These are phyloP conservation scores for Ceratorhiza oryzae-sativae DNA, from an alignment of 1,284 basidiomycete genomes.

Conservation along the genomic window DNA sequence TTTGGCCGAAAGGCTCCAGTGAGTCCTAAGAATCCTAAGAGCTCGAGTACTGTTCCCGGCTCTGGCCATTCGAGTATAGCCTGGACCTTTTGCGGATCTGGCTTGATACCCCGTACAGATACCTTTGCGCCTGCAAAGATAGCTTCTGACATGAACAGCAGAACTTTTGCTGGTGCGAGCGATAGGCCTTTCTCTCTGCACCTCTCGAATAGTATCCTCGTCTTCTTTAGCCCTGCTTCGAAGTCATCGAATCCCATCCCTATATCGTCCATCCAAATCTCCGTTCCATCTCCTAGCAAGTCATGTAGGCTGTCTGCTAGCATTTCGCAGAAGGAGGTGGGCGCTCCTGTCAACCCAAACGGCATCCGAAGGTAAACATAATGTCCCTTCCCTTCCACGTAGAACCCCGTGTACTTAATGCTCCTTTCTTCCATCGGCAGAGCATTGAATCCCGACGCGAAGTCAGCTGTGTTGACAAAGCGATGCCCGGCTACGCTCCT, in stretches of 20 bases:
- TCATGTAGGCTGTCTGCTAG: constrained; percentile 52
- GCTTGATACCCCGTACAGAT: constrained; percentile 48
- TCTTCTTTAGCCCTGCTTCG: constrained; percentile 44
- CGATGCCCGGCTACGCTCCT: constrained; percentile 49
- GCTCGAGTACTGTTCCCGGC: constrained; percentile 48
- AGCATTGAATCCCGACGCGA: constrained; percentile 54
- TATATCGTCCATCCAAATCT: constrained; percentile 54
- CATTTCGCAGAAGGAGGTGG: constrained; percentile 53
- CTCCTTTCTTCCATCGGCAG: constrained; percentile 46
- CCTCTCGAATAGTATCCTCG: constrained; percentile 42
- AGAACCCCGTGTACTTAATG: constrained; percentile 52
- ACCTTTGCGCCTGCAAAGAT: constrained; percentile 51
- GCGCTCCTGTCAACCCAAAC: constrained; percentile 55
- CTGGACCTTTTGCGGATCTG: constrained; percentile 51
- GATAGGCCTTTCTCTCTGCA: constrained; percentile 46
- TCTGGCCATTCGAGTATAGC: constrained; percentile 51
- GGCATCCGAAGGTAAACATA: constrained; percentile 53
- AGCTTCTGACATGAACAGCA: constrained; percentile 50
- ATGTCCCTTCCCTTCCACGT: constrained; percentile 54
- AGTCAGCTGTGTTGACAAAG: constrained; percentile 51
- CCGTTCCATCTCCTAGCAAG: constrained; percentile 54
- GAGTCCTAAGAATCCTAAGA: constrained; percentile 42
- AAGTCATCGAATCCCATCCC: constrained; percentile 49
- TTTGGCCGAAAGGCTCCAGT: constrained; percentile 14
- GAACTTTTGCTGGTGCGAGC: constrained; percentile 49